Evolutionary conservation across 108 stramenopile species (phyloP), one percentile per base, ranked within the genome.

Genomic region (Cylindrotheca closterium): DNA sequence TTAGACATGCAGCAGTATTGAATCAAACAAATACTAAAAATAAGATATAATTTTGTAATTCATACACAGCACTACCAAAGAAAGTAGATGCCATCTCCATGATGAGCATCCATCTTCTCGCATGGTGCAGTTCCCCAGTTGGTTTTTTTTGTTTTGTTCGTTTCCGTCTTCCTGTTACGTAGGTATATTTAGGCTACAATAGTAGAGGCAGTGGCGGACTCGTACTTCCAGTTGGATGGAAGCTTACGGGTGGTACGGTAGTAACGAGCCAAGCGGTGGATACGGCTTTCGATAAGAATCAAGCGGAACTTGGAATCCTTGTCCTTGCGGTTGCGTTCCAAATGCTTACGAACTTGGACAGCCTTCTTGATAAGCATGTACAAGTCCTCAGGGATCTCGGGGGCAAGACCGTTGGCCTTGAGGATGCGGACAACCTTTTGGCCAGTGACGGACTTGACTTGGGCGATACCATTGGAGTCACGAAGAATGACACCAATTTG

Each of bases 351-450:
- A 32, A 99, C 97, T 58, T 95, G 87, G 60, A 99, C 99, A 47
- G 99, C 99, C 94, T 99, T 99, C 95, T 99, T 99, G 94, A 99
- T 99, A 47, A 99, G 85, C 96, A 97, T 97, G 94, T 99, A 99
- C 55, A 99, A 80, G 81, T 99, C 99, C 90, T 99, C 99, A 5
- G 99, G 99, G 75, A 99, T 95, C 76, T 98, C 99, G 25, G 99
- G 97, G 56, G 99, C 98, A 42, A 99, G 95, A 63, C 97, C 98
- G 70, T 96, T 87, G 68, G 95, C 93, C 92, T 99, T 99, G 70
- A 99, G 94, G 74, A 99, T 86, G 53, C 99, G 97, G 30, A 98
- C 90, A 86, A 99, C 93, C 85, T 99, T 99, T 75, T 95, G 89
- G 66, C 99, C 99, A 52, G 98, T 98, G 79, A 99, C 91, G 70